Conservation (phyloP, 768 basidiomycete genomes). For the Chalciporus piperatus region DNA sequence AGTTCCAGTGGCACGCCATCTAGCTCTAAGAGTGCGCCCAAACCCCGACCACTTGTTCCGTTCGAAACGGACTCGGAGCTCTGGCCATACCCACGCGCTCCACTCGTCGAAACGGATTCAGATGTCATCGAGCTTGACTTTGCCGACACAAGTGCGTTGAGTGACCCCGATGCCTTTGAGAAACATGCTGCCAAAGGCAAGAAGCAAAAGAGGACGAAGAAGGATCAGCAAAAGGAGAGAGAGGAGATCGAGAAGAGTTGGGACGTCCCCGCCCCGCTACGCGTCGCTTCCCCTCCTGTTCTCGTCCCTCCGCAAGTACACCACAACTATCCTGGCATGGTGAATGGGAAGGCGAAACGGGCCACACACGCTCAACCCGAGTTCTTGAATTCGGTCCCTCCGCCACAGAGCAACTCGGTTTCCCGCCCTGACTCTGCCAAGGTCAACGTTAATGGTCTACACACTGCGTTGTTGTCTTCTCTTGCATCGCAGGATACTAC, state of each 20-base stretch:
- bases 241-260: slow-evolving; percentile 59
- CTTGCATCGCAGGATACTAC: slow-evolving; percentile 18
- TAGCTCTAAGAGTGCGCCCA: slow-evolving; percentile 18
- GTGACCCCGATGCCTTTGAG: slow-evolving; percentile 61
- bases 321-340: slow-evolving; percentile 3
- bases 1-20: slow-evolving; percentile 8
- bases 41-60: slow-evolving; percentile 48
- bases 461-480: slow-evolving; percentile 24
- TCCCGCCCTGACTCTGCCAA: slow-evolving; percentile 4
- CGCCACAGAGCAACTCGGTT: slow-evolving; percentile 4
- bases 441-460: slow-evolving; percentile 20
- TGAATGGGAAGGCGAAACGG: slow-evolving; percentile 27
- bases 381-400: not conserved
- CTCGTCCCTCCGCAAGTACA: not conserved
- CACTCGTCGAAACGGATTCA: slow-evolving; percentile 40
- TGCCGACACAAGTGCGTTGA: slow-evolving; percentile 67
- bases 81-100: slow-evolving; percentile 64
- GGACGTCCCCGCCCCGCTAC: slow-evolving; percentile 46
- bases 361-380: slow-evolving; percentile 10
- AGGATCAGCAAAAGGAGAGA: slow-evolving; percentile 37
- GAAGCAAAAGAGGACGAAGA: slow-evolving; percentile 28
- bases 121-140: slow-evolving; percentile 79
- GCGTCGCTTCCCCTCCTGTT: slow-evolving; percentile 20
- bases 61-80: slow-evolving; percentile 65
- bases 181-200: slow-evolving; percentile 25